These are phyloP conservation scores for Neonectria sp. DNA, from an alignment of 2,329 filamentous ascomycete genomes.

Conservation along the genomic window DNA sequence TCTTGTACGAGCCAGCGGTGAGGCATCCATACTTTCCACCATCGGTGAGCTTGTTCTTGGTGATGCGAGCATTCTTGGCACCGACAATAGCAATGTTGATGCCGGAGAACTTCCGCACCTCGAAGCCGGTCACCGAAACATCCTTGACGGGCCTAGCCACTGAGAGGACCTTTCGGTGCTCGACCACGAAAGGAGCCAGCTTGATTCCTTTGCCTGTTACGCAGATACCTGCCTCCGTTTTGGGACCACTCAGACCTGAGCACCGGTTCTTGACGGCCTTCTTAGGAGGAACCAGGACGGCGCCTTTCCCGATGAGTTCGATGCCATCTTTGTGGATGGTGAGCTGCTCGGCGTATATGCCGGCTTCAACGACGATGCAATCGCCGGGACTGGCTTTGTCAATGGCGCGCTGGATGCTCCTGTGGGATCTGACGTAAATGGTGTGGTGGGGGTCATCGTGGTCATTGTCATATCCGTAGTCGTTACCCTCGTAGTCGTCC, in stretches of 20 bases:
- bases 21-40: slow-evolving; percentile 52
- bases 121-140: slow-evolving; percentile 53
- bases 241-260: slow-evolving; percentile 48
- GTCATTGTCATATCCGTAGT: slow-evolving; percentile 1
- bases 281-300: slow-evolving; percentile 46
- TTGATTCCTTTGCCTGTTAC: slow-evolving; percentile 49
- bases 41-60: slow-evolving; percentile 48
- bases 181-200: slow-evolving; percentile 42
- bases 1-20: slow-evolving; percentile 53
- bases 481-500: slow-evolving; percentile 5
- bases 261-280: slow-evolving; percentile 48
- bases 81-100: slow-evolving; percentile 56
- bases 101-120: slow-evolving; percentile 50
- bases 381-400: slow-evolving; percentile 47
- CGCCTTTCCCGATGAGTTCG: slow-evolving; percentile 49
- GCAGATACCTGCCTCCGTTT: slow-evolving; percentile 52
- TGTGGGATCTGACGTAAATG: slow-evolving; percentile 33
- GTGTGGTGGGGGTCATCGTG: slow-evolving; percentile 28
- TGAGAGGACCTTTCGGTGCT: slow-evolving; percentile 50
- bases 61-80: slow-evolving; percentile 45
- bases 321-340: slow-evolving; percentile 53
- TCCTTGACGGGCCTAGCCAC: slow-evolving; percentile 48
- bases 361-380: slow-evolving; percentile 51
- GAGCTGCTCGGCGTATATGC: slow-evolving; percentile 54
- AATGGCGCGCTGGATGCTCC: slow-evolving; percentile 52